Conservation (phyloP, 2,329 filamentous ascomycete species). For the Epichloe elymi region DNA sequence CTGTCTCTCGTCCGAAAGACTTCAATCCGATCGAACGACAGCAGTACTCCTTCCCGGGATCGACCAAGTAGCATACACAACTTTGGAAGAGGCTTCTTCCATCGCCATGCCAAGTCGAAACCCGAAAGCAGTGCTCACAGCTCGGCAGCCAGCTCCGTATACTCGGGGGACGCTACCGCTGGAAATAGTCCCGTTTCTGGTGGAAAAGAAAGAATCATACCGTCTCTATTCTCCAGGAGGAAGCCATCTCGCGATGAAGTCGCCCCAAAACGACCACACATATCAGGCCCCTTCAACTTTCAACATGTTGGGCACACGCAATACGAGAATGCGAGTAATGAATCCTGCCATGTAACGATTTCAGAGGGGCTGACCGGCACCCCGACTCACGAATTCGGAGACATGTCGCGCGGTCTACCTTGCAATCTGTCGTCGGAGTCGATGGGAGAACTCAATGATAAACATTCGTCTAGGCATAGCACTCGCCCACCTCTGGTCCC, state of each 20-base stretch:
- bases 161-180: conserved; percentile 28
- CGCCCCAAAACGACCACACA: conserved; percentile 32
- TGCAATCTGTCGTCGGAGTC: conserved; percentile 21
- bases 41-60: conserved; percentile 38
- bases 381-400: neutral
- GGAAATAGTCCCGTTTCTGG: conserved; percentile 18
- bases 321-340: conserved; percentile 31
- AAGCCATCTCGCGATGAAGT: conserved; percentile 25
- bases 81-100: conserved; percentile 47
- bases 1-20: conserved; percentile 39
- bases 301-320: conserved; percentile 49
- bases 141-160: conserved; percentile 34
- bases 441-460: neutral
- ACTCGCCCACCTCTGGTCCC: conserved; percentile 9
- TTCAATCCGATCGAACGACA: conserved; percentile 41
- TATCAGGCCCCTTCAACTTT: conserved; percentile 54
- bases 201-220: conserved; percentile 33
- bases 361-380: neutral
- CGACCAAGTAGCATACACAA: conserved; percentile 46
- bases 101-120: conserved; percentile 35
- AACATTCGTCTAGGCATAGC: neutral
- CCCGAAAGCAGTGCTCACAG: conserved; percentile 37
- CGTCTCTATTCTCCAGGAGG: conserved; percentile 38
- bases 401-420: neutral
- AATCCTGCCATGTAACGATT: conserved; percentile 9